Base-by-base conservation (phyloP, 768 basidiomycete species). In the Leccinum fibrillosum region DNA sequence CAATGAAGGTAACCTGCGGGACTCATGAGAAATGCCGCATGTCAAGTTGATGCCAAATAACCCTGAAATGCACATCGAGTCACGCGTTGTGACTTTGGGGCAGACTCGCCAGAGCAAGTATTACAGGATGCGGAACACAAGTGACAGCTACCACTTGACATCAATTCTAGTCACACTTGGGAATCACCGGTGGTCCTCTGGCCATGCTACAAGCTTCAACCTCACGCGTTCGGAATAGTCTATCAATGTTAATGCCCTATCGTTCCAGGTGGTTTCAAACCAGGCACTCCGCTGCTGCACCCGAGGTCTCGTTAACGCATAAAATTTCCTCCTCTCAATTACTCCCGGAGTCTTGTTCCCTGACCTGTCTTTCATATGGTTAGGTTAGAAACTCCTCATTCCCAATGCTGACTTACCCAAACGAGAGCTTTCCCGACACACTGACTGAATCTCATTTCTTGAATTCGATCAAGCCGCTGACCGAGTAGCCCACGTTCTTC, bases 381-480 rank as follows among this genome's bases (percentile, higher is more conserved):
- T 28, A 45, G 53, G 45, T 62, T 28, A 45, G 50, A 3, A 72
- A 71, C 34, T 25, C 60, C 0, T 50, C 45, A 4, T 37, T 55
- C 12, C 52, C 69, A 5, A 28, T 59, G 7, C 66, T 57, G 10
- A 54, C 62, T n/a, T 72, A 62, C 15, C 17, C 59, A 0, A 34
- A 66, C 56, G 53, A 67, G 39, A 49, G 28, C 13, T 19, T 15
- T 65, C 45, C 52, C n/a, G 35, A 59, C 59, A 25, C 44, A 2
- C 19, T 45, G 44, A 59, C 62, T 11, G 37, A 64, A 63, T 72
- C 25, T 51, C 60, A 0, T 64, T 56, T 49, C 59, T 69, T 4
- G 71, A 72, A 45, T 70, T 71, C 3, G 66, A 60, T 53, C 69
- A 65, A n/a, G 75, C 72, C 0, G 61, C 64, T 45, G 72, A 75